phyloP scores from a whole-genome alignment of 1,284 basidiomycete genomes.

The Rhizoctonia solani region DNA sequence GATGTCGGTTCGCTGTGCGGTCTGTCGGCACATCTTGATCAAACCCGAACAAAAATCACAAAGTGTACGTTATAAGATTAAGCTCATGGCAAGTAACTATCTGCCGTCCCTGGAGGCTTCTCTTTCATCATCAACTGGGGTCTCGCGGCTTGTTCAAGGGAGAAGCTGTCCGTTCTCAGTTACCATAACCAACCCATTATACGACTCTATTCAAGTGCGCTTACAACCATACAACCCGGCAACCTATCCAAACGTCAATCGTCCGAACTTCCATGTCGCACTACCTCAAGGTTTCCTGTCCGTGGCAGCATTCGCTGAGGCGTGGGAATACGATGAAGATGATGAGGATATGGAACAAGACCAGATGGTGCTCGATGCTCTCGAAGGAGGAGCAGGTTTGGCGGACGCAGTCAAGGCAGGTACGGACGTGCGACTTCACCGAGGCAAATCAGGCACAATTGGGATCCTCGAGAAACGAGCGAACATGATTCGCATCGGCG shows the following conservation, averaged over 20 bases:
- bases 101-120: conserved; percentile 83
- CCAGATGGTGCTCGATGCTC: conserved; percentile 48
- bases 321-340: conserved; percentile 90
- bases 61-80: conserved; percentile 94
- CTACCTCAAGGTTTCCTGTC: conserved; percentile 44
- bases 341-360: conserved; percentile 73
- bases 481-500: conserved; percentile 83
- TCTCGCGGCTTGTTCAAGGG: conserved; percentile 63
- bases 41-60: conserved; percentile 97
- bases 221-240: conserved; percentile 68
- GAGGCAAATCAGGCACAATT: conserved; percentile 58
- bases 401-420: conserved; percentile 39
- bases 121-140: conserved; percentile 51
- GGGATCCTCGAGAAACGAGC: conserved; percentile 83
- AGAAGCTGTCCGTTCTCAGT: conserved; percentile 84
- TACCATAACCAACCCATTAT: conserved; percentile 88
- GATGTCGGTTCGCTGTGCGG: conserved; percentile 91
- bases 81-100: conserved; percentile 92
- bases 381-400: conserved; percentile 41
- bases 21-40: conserved; percentile 94
- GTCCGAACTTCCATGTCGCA: conserved; percentile 38
- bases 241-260: conserved; percentile 37
- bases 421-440: conserved; percentile 38
- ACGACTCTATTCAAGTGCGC: conserved; percentile 89
- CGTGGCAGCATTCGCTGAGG: conserved; percentile 86